These are phyloP conservation scores for Phalaenopsis equestris DNA, from an alignment of 106 monocot species.

Conservation along the genomic window DNA sequence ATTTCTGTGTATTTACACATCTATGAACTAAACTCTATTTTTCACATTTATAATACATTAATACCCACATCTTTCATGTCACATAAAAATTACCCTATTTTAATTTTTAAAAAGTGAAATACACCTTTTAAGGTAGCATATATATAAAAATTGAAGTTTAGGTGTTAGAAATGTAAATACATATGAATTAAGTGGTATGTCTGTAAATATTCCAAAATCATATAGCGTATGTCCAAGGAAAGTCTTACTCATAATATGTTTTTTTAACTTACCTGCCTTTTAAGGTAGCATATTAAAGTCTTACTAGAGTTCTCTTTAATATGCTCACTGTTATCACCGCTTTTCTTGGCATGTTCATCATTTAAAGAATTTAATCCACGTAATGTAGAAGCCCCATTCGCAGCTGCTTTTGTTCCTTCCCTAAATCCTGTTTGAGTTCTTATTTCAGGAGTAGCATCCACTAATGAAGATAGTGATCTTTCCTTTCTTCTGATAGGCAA, in stretches of 20 bases:
- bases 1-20: too few species aligned
- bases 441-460: constrained; percentile 60
- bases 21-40: too few species aligned
- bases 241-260: not conserved
- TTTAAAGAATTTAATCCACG: constrained; percentile 36
- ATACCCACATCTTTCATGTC: too few species aligned
- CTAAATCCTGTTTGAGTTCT: constrained; percentile 40
- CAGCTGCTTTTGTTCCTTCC: constrained; percentile 55
- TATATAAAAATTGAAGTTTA: too few species aligned
- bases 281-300: constrained; percentile 9
- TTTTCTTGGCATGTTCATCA: constrained; percentile 37
- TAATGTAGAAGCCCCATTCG: constrained; percentile 43
- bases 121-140: too few species aligned
- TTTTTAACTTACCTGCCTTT: constrained; percentile 41
- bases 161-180: too few species aligned
- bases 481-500: constrained; percentile 81
- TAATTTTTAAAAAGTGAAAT: too few species aligned
- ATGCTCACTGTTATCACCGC: constrained; percentile 23
- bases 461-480: constrained; percentile 92
- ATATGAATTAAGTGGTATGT: too few species aligned
- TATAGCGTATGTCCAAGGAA: too few species aligned
- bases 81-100: too few species aligned
- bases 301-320: constrained; percentile 16
- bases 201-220: too few species aligned
- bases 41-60: too few species aligned